Percentiles rank a stretch among this genome's conserved stretches.
Conservation (phyloP, 73 alveolate genomes). For the Uronychia binucleata region DNA sequence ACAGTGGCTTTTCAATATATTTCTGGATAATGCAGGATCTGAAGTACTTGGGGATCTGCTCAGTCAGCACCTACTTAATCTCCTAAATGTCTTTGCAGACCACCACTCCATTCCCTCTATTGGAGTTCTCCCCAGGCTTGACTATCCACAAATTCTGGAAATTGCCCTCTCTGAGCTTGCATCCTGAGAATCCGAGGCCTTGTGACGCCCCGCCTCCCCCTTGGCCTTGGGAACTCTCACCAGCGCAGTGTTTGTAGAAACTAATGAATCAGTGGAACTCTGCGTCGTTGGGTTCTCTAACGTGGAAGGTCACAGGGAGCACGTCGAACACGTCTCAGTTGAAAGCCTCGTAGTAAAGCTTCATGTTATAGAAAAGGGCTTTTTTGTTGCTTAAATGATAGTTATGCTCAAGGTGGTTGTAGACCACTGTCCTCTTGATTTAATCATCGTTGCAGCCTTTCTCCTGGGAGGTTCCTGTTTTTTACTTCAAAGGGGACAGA, state of each 20-base stretch:
- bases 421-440: no score
- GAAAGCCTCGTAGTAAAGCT: background rate
- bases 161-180: constrained; percentile 18
- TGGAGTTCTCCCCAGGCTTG: constrained; percentile 89
- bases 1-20: constrained; percentile 73
- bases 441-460: no score
- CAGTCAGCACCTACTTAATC: constrained; percentile 29
- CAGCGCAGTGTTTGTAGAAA: constrained; percentile 32
- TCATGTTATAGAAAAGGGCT: background rate
- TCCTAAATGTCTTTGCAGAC: constrained; percentile 67
- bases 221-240: no score
- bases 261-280: constrained; percentile 55
- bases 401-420: background rate
- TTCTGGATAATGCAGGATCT: constrained; percentile 68
- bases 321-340: background rate
- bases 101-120: constrained; percentile 83
- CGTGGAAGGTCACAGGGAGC: background rate
- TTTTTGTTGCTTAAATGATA: background rate
- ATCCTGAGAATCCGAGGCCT: no score
- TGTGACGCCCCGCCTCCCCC: no score
- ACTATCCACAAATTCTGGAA: constrained; percentile 72
- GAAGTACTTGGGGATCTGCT: constrained; percentile 44
- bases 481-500: no score
- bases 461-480: no score
- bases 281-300: constrained; percentile 32